Percentiles rank a stretch among this genome's conserved stretches.
Conservation (phyloP, 208 protist genomes). For the Polymyxa betae region DNA sequence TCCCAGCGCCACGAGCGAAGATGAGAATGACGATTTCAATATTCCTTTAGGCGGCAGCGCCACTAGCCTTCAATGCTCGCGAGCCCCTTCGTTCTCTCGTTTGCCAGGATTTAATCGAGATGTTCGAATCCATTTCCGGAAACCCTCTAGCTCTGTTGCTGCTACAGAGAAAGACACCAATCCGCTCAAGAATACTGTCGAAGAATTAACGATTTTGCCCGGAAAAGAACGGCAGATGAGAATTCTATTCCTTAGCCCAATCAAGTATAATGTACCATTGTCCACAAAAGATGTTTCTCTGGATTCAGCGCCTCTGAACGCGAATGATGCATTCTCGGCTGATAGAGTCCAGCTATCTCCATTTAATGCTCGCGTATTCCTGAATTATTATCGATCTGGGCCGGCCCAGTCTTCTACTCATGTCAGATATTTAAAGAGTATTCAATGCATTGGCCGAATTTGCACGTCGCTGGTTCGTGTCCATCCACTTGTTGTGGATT, state of each 20-base stretch:
- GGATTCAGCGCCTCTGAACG: neutral
- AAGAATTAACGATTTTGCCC: neutral
- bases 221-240: conserved; percentile 8
- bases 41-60: conserved; percentile 33
- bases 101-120: neutral
- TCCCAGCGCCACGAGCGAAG: neutral
- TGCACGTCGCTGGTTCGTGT: neutral
- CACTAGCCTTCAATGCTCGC: conserved; percentile 3
- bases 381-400: neutral
- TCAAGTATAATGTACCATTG: neutral
- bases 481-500: neutral
- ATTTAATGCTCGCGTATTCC: neutral
- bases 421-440: neutral
- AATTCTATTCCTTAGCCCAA: neutral
- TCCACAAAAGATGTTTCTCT: neutral
- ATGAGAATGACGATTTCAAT: conserved; percentile 15
- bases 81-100: neutral
- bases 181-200: neutral
- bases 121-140: neutral
- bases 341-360: neutral
- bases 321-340: neutral
- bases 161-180: neutral
- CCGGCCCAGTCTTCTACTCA: neutral
- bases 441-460: neutral
- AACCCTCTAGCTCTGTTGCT: neutral